Base-by-base conservation (phyloP, 2,329 filamentous ascomycete species). In the Penicillium palitans region DNA sequence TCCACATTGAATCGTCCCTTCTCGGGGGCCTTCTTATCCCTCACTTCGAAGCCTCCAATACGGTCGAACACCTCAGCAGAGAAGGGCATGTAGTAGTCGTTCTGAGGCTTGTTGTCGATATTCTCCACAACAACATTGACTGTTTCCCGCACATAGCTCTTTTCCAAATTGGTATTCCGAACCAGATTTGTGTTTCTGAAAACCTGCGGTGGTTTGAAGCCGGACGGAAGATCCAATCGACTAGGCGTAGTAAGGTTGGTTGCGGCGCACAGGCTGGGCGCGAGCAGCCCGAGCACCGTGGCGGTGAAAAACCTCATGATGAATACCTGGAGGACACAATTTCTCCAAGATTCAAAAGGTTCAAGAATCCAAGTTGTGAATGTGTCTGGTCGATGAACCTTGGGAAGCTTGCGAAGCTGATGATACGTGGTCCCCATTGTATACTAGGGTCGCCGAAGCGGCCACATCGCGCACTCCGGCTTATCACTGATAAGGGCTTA, bases 61-160 rank as follows among this genome's bases (percentile, higher is more conserved):
- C 85, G 87, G 63, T 86, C 84, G 69, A 96, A 85, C 76, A 91
- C 82, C 62, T 88, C 84, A 59, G 87, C 81, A 57, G 90, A 88
- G 73, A 99, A 96, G 4, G 93, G 90, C 53, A 99, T 71, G 76
- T 89, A 98, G 83, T 99, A 99, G 76, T 96, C 89, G 74, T 87
- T 85, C 73, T 98, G 93, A 19, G 92, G 84, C 65, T 88, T 80
- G 61, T 84, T 83, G 70, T 89, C 90, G 66, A 90, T 82, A 75
- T 99, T 99, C 80, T 97, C 90, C 63, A 99, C 86, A 52, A 96
- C 83, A n/a, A 96, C 88, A 78, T 98, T 97, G 82, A 97, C 86
- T 15, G 88, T 89, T 78, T 98, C 93, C 72, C 92, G 88, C 55
- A 88, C 87, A 71, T 95, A 98, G 66, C 87, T 90, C 82, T 97